Evolutionary conservation across 371 early-diverging fungal species (phyloP).

Genomic region (Mucor mucedo): DNA sequence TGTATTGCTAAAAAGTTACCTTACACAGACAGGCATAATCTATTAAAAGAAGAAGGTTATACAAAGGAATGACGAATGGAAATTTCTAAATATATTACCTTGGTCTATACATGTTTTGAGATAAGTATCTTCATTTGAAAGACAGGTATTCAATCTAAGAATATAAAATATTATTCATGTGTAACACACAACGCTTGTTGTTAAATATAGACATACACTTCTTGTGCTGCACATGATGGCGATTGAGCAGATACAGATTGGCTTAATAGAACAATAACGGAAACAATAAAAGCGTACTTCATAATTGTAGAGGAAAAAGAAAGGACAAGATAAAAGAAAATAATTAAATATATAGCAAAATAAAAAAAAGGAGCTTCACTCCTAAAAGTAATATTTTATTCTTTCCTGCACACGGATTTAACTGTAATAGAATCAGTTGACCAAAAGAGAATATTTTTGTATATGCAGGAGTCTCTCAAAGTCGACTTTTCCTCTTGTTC

Average conservation of each 20-base stretch:
- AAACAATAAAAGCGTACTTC: not conserved
- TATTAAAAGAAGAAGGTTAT: constrained; percentile 8
- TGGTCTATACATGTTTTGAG: constrained; percentile 25
- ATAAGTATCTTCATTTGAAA: constrained; percentile 35
- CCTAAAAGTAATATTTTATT: constrained; percentile 3
- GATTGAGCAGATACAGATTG: constrained; percentile 14
- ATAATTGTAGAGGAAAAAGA: constrained; percentile 10
- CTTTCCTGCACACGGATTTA: not conserved
- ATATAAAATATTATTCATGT: not conserved
- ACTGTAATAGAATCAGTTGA: constrained; percentile 5
- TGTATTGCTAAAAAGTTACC: constrained; percentile 12
- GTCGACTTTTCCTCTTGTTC: constrained; percentile 9
- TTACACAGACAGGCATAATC: constrained; percentile 37
- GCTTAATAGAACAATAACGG: constrained; percentile 1
- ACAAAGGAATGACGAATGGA: not conserved
- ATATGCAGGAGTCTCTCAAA: not conserved
- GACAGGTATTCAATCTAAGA: constrained; percentile 35
- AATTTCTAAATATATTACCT: not conserved
- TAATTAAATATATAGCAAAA: not conserved
- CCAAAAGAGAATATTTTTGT: not conserved
- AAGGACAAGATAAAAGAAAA: not conserved
- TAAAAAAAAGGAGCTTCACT: not conserved
- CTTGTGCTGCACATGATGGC: constrained; percentile 32
- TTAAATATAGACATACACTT: constrained; percentile 29
- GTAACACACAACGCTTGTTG: not conserved